Conservation (phyloP, 805 yeast species). For the Candida morakotiae region DNA sequence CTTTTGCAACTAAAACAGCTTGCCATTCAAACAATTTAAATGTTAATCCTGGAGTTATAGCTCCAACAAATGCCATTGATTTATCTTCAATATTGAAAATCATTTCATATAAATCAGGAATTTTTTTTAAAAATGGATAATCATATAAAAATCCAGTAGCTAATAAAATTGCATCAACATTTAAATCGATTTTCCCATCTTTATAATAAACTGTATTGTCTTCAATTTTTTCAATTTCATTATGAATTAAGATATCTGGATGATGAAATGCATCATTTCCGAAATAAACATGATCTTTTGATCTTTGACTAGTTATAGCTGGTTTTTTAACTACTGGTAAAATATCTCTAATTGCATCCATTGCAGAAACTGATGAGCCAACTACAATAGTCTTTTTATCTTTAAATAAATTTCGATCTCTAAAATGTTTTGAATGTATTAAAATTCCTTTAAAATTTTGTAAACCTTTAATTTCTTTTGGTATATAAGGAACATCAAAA, state of each 20-base stretch:
- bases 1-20: constrained; percentile 31
- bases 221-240: constrained; percentile 11
- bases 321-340: constrained; percentile 14
- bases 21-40: constrained; percentile 41
- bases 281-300: constrained; percentile 12
- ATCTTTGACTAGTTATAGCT: constrained; percentile 10
- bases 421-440: constrained; percentile 43
- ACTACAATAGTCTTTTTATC: constrained; percentile 30
- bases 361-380: constrained; percentile 66
- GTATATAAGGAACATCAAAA: constrained; percentile 44
- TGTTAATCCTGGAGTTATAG: constrained; percentile 34
- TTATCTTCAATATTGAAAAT: constrained; percentile 31
- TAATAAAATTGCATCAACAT: constrained; percentile 25
- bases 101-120: constrained; percentile 28
- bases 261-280: constrained; percentile 10
- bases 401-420: constrained; percentile 26
- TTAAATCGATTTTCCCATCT: constrained; percentile 20
- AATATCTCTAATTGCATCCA: constrained; percentile 40
- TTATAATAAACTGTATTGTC: constrained; percentile 18
- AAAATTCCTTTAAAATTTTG: constrained; percentile 28
- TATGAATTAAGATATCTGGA: constrained; percentile 2
- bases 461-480: constrained; percentile 37
- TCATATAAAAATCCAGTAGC: constrained; percentile 37
- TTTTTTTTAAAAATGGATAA: constrained; percentile 28
- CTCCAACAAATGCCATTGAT: constrained; percentile 30